Evolutionary conservation across 208 protist genomes (phyloP), one percentile per base, ranked within the genome.

Genomic region (Naegleria fowleri): DNA sequence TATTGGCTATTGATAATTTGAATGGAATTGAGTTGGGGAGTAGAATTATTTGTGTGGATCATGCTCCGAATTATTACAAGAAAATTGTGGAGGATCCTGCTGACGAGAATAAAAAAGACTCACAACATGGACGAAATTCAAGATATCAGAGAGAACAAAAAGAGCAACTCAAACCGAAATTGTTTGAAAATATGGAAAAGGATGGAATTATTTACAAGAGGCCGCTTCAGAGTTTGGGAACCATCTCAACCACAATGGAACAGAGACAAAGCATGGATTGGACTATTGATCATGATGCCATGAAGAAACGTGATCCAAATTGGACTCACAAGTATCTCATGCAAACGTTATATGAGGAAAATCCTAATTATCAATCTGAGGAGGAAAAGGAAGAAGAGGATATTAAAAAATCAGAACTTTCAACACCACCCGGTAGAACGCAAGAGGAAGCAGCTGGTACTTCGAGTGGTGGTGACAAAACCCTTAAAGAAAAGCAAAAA

Each of bases 1-100:
- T 96, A 36, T 93, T 98, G 0, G 96, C 96, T n/a, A 96, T 98
- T 0, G 97, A 98, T 90, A 98, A 98, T 93, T 94, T 98, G 15
- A 98, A 98, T 91, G 97, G 96, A 22, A 91, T 93, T 43, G 96
- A 97, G 90, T 90, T 96, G 15, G 84, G 29, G 7, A 51, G 51
- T 25, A 90, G 86, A 43, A 76, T 39, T 19, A 39, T 90, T 25
- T 38, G 33, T 29, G 86, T 90, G 4, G 86, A 90, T 76, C 86
- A 90, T 76, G 58, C 29, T 36, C 6, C 41, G 40, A 38, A 75
- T 52, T 92, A 90, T 88, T 83, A 75, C 91, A 75, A 43, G 40
- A 87, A 84, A 36, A 67, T 67, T 22, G 55, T 67, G 19, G 55
- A 67, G 22, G 36, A 83, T 83, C 48, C 38, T 2, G 48, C 3